phyloP scores from a whole-genome alignment of 805 yeast genomes.

The Lachancea fermentati region DNA sequence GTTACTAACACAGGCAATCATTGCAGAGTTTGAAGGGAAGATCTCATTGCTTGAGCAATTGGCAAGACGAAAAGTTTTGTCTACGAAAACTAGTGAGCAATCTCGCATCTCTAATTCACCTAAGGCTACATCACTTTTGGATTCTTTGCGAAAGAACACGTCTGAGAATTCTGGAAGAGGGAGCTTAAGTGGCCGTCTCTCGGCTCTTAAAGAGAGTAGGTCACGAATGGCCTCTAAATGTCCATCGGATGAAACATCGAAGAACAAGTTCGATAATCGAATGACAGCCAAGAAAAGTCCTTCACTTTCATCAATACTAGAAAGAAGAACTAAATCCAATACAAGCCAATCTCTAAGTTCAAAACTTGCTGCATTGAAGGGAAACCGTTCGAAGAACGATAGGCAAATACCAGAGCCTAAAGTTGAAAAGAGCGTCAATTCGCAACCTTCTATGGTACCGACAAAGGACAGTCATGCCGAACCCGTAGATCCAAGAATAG shows the following conservation, averaged over 20 bases:
- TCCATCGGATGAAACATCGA: too few species aligned
- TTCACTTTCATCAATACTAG: not conserved
- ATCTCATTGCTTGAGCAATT: constrained; percentile 42
- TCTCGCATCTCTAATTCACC: not conserved
- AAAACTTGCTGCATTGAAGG: constrained; percentile 3
- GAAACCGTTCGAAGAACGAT: not conserved
- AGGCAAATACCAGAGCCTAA: not conserved
- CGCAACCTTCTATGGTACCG: not conserved
- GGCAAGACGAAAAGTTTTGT: constrained; percentile 37
- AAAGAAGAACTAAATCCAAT: not conserved
- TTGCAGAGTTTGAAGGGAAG: constrained; percentile 4
- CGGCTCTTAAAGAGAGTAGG: not conserved
- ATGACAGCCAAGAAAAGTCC: not conserved
- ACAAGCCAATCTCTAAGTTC: constrained; percentile 6
- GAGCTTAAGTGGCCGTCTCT: not conserved
- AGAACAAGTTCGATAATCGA: too few species aligned
- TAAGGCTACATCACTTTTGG: not conserved
- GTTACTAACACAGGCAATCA: not conserved
- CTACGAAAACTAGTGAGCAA: not conserved
- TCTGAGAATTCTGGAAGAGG: not conserved
- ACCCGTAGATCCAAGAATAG: not conserved
- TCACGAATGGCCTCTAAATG: constrained; percentile 3
- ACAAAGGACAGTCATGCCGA: not conserved
- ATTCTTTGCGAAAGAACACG: not conserved
- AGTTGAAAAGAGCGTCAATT: not conserved